Evolutionary conservation across 2,329 filamentous ascomycete species (phyloP), one percentile per base, ranked within the genome.

Genomic region (Colletotrichum tanaceti): DNA sequence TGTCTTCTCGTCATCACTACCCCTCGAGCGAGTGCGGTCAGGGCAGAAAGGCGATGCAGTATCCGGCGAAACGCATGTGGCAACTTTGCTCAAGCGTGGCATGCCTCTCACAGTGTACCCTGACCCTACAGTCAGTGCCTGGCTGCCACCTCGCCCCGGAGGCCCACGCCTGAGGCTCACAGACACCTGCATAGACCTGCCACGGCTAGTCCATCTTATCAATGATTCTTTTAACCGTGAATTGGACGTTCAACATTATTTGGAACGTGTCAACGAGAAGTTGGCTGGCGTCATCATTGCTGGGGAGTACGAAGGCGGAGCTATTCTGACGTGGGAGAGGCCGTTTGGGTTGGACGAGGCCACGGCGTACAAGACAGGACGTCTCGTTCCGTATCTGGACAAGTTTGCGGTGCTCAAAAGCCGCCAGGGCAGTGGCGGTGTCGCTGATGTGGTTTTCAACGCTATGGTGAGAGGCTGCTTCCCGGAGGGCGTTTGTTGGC

Each of bases 391-490:
- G 0, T 99, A 99, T 77, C 86, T 99, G 38, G 96, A 99, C 80
- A 99, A 99, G 78, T 98, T 99, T 76, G 96, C 96, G 0, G 96
- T 99, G 0, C 84, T 97, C 18, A 95, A 92, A 73, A 91, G 89
- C 69, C 92, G 91, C 14, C 96, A 99, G 78, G 96, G 96, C 0
- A 93, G 92, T 0, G 93, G 93, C 1, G 95, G 96, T 3, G 94
- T 98, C 3, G 95, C 96, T 1, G 96, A 99, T 76, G 91, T 98
- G 46, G 92, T 99, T 9, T 99, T 98, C 81, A 97, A 97, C 71
- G 91, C 94, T 41, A 97, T 99, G 92, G 93, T 97, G 5, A 87
- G 92, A 35, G 89, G 91, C 22, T 97, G 94, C 74, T 97, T 98
- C 73, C 94, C 94, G 0, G 80, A 88, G 2, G 96, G 96, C 1